Evolutionary conservation across 768 basidiomycete species (phyloP), one percentile per base, ranked within the genome.

Genomic region (Daedaleopsis nitida): DNA sequence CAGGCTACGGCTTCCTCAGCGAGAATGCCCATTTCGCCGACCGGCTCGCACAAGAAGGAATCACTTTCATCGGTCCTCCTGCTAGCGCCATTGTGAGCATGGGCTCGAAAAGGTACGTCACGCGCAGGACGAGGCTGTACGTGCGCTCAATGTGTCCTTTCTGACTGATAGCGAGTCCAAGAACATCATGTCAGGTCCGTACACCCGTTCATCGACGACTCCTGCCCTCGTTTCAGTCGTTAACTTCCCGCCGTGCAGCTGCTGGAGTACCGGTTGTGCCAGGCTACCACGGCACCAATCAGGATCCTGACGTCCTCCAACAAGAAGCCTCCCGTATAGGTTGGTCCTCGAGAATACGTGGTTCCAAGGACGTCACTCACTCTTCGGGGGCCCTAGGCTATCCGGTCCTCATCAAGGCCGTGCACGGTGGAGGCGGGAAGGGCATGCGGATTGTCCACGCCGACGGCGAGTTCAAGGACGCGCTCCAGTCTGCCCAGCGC

Each of bases 391-490:
- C 51, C 13, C 42, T 45, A 89, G 89, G 91, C 12, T 96, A 92
- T 69, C 95, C 95, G 27, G 91, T 96, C 2, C 78, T 98, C 32
- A 97, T 98, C 75, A 98, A 98, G 71, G 96, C 95, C n/a, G 89
- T 95, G 49, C 90, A 96, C 65, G 95, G 96, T 24, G 96, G 95
- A 17, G 95, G 95, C 7, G 96, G 95, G 1, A 97, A 97, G 72
- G 95, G 95, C 45, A 97, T 97, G 94, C 88, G 94, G 45, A 86
- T 86, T 11, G 92, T 94, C 3, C 75, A 83, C 23, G 80, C 83
- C 2, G 74, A 81, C n/a, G 78, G 79, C 44, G 86, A 88, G 16
- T 96, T 98, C 67, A 75, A 82, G 63, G 92, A 94, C 62, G 88
- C 91, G 3, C 79, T 98, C 7, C 83, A 83, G 39, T 91, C 91